phyloP scores from a whole-genome alignment of 1,284 basidiomycete species.

The Marasmius fiardii region DNA sequence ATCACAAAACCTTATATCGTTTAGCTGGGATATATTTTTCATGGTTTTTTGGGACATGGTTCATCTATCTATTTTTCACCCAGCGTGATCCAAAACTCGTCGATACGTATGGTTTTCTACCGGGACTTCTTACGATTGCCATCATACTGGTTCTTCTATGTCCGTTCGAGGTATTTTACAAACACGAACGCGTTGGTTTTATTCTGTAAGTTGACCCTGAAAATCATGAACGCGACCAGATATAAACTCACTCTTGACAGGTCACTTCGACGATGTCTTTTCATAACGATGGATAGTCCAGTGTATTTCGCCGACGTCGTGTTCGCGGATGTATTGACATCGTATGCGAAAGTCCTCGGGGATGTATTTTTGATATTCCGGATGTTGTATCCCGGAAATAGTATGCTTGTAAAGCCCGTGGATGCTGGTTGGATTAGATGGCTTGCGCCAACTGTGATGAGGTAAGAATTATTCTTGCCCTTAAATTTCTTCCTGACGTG shows the following conservation, averaged over 20 bases:
- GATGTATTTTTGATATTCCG: slow-evolving; percentile 88
- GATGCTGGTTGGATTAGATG: slow-evolving; percentile 65
- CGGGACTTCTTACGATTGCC: slow-evolving; percentile 63
- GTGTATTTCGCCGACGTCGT: slow-evolving; percentile 92
- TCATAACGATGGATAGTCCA: slow-evolving; percentile 56
- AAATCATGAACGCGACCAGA: not conserved
- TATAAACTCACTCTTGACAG: slow-evolving; percentile 30
- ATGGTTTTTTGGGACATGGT: slow-evolving; percentile 66
- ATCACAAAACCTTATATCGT: slow-evolving; percentile 67
- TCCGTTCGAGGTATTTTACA: slow-evolving; percentile 65
- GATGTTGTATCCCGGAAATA: slow-evolving; percentile 78
- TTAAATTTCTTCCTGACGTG: slow-evolving; percentile 14
- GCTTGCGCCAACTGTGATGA: slow-evolving; percentile 83
- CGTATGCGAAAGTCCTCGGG: slow-evolving; percentile 94
- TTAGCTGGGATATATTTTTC: slow-evolving; percentile 57
- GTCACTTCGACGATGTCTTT: slow-evolving; percentile 69
- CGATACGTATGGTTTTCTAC: slow-evolving; percentile 75
- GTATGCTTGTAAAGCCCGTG: slow-evolving; percentile 60
- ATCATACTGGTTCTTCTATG: slow-evolving; percentile 56
- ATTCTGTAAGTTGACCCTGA: slow-evolving; percentile 53
- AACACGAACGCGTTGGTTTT: slow-evolving; percentile 71
- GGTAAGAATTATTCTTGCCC: slow-evolving; percentile 45
- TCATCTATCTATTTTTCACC: slow-evolving; percentile 58
- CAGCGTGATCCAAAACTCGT: slow-evolving; percentile 54
- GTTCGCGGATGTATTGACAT: slow-evolving; percentile 94